Conservation (phyloP, 2,329 filamentous ascomycete species). For the Ophiognomonia clavigignenti-juglandacearum region DNA sequence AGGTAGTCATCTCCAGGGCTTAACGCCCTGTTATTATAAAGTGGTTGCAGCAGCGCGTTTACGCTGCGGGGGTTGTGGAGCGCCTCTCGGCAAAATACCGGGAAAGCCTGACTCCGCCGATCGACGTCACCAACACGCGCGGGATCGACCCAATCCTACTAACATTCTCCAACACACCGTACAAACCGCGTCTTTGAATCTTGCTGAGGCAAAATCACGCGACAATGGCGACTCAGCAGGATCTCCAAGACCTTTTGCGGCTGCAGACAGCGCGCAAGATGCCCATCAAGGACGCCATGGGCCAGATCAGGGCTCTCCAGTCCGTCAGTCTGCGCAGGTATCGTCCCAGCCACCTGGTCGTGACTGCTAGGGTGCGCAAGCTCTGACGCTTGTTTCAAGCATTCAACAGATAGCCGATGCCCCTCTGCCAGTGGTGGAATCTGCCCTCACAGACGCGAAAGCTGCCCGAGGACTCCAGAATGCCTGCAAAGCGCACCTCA, state of each 20-base stretch:
- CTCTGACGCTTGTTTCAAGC: conserved; percentile 26
- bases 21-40: too few species aligned
- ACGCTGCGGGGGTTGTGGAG: too few species aligned
- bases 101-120: too few species aligned
- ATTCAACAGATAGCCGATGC: conserved; percentile 52
- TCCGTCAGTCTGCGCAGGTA: conserved; percentile 52
- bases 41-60: too few species aligned
- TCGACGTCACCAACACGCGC: too few species aligned
- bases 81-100: too few species aligned
- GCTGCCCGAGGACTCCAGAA: conserved; percentile 46
- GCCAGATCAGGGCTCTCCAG: conserved; percentile 54
- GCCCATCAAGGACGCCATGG: conserved; percentile 55
- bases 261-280: conserved; percentile 55
- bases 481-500: conserved; percentile 49
- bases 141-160: too few species aligned
- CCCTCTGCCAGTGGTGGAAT: conserved; percentile 37
- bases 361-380: not conserved
- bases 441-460: conserved; percentile 43
- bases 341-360: too few species aligned
- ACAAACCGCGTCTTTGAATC: too few species aligned
- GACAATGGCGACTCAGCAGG: conserved; percentile 50
- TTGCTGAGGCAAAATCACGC: too few species aligned
- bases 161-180: too few species aligned
- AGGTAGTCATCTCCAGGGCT: too few species aligned
- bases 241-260: conserved; percentile 57